Percentiles rank a stretch among this genome's conserved stretches.
These are phyloP conservation scores for Microsporum ferrugineum DNA, from an alignment of 2,329 filamentous ascomycete species.

Conservation along the genomic window DNA sequence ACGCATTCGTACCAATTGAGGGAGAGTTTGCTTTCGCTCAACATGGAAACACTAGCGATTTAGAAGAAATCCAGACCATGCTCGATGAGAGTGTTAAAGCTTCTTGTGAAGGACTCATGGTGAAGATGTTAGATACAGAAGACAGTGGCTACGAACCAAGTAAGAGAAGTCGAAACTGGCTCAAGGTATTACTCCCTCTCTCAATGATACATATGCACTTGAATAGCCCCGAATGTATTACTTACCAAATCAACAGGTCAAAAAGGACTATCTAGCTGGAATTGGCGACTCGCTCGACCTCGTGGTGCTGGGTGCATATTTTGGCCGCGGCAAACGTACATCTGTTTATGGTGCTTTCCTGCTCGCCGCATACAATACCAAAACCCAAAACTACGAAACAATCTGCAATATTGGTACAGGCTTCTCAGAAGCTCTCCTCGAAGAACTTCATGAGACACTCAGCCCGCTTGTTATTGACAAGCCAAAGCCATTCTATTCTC, in stretches of 20 bases:
- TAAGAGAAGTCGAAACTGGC: slow-evolving; percentile 93
- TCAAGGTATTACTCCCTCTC: slow-evolving; percentile 53
- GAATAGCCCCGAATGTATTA: neutral
- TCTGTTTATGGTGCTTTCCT: slow-evolving; percentile 93
- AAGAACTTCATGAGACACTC: slow-evolving; percentile 68
- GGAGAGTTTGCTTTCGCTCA: slow-evolving; percentile 89
- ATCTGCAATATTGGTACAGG: slow-evolving; percentile 98
- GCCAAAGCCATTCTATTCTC: slow-evolving; percentile 87
- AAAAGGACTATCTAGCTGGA: slow-evolving; percentile 93
- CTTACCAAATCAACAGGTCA: slow-evolving; percentile 50
- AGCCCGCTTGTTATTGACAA: slow-evolving; percentile 71
- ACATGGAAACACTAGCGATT: slow-evolving; percentile 70
- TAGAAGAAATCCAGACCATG: slow-evolving; percentile 86
- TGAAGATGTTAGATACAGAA: slow-evolving; percentile 92
- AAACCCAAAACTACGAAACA: slow-evolving; percentile 74
- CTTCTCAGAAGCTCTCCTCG: slow-evolving; percentile 88
- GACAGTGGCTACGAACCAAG: slow-evolving; percentile 94
- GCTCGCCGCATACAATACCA: slow-evolving; percentile 80
- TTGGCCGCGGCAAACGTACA: slow-evolving; percentile 88
- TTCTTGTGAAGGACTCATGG: slow-evolving; percentile 95
- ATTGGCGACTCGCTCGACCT: slow-evolving; percentile 93
- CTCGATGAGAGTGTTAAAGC: slow-evolving; percentile 92
- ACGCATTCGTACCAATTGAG: slow-evolving; percentile 64
- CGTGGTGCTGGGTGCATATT: slow-evolving; percentile 88
- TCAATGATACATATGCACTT: neutral